These are phyloP conservation scores for Ephemerocybe angulata DNA, from an alignment of 768 basidiomycete species.

Conservation along the genomic window DNA sequence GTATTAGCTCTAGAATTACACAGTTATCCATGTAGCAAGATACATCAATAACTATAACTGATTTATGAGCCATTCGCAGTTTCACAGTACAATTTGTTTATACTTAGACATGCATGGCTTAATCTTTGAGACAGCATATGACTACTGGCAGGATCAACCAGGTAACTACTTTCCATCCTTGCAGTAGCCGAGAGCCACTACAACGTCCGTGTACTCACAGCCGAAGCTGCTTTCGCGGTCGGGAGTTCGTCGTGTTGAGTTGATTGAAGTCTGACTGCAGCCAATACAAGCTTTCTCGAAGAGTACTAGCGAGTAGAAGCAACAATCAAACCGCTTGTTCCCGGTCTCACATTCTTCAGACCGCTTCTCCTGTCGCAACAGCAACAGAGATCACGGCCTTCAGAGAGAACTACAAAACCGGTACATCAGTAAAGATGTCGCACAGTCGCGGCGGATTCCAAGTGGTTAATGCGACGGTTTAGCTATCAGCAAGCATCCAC, in stretches of 20 bases:
- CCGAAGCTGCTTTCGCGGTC: conserved; percentile 30
- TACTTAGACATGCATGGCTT: too few relatives aligned
- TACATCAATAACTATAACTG: conserved; percentile 80
- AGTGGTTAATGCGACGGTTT: neutral
- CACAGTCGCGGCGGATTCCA: neutral
- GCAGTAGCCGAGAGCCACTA: too few relatives aligned
- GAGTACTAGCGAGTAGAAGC: conserved; percentile 9
- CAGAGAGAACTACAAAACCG: conserved; percentile 34
- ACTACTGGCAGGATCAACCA: too few relatives aligned
- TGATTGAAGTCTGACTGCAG: conserved; percentile 18
- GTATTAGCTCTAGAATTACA: too few relatives aligned
- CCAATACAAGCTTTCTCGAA: conserved; percentile 3
- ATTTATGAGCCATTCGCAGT: conserved; percentile 82
- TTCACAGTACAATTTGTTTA: conserved; percentile 71
- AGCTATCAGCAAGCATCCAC: conserved; percentile 2
- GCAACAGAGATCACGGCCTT: conserved; percentile 34
- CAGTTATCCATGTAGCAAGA: conserved; percentile 70
- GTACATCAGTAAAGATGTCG: neutral
- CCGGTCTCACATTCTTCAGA: conserved; percentile 45
- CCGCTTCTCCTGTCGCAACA: conserved; percentile 22
- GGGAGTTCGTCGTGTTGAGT: conserved; percentile 23
- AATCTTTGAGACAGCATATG: too few relatives aligned
- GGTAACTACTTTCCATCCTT: too few relatives aligned
- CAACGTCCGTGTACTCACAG: too few relatives aligned
- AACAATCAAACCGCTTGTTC: conserved; percentile 37